Conservation (phyloP, 768 basidiomycete species). For the Gelatoporia subvermispora region DNA sequence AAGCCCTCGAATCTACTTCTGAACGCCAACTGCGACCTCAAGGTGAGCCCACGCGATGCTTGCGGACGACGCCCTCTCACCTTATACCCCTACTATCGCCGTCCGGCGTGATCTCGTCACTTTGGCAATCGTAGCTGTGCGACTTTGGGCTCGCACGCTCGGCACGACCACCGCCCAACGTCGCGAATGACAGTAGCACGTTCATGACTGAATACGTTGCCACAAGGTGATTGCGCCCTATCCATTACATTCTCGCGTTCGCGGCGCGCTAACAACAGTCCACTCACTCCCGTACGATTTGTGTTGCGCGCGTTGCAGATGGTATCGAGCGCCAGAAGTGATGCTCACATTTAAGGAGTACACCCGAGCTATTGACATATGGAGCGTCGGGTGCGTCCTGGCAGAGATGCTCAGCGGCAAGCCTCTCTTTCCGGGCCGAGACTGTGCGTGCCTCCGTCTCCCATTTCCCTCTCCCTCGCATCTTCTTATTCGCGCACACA, state of each 20-base stretch:
- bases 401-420: conserved; percentile 98
- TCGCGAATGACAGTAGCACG: conserved; percentile 69
- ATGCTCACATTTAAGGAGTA: conserved; percentile 99
- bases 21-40: conserved; percentile 95
- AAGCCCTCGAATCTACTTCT: conserved; percentile 94
- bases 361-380: conserved; percentile 80
- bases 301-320: conserved; percentile 37
- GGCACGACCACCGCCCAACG: conserved; percentile 67
- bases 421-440: conserved; percentile 94
- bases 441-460: conserved; percentile 33
- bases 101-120: neutral
- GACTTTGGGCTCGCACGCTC: conserved; percentile 87
- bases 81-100: neutral
- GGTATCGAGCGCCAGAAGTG: conserved; percentile 97
- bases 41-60: conserved; percentile 42
- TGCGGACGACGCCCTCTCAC: neutral
- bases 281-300: neutral
- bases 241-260: neutral
- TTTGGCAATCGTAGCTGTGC: conserved; percentile 47
- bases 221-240: conserved; percentile 53
- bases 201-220: conserved; percentile 96
- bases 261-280: neutral
- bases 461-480: too few species aligned
- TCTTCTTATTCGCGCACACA: too few species aligned
- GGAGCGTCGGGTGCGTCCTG: conserved; percentile 84